These are phyloP conservation scores for Rhynchospora tenuis DNA, from an alignment of 176 grass and related monocot genomes.

Conservation along the genomic window DNA sequence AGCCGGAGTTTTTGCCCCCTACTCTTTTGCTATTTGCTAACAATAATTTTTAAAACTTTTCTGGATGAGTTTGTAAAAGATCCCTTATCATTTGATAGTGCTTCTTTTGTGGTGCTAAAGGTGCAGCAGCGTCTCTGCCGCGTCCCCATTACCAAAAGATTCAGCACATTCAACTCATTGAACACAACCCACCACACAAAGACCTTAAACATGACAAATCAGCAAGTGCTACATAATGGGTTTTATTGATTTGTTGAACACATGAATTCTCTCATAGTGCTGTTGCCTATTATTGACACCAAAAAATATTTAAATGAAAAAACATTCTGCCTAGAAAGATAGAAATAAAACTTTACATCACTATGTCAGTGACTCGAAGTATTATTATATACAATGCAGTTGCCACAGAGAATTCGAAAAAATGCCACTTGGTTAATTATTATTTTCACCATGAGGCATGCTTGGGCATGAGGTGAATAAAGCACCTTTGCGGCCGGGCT, in stretches of 20 bases:
- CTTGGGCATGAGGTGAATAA: conserved; percentile 16
- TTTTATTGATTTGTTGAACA: not conserved
- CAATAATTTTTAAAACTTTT: not conserved
- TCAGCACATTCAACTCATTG: not conserved
- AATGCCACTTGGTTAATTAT: conserved; percentile 1
- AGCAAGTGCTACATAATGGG: not conserved
- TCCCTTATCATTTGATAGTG: not conserved
- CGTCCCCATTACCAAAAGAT: not conserved
- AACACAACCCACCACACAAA: not conserved
- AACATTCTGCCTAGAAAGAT: not conserved
- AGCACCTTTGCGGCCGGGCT: conserved; percentile 25
- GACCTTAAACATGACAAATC: not conserved
- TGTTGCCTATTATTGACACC: not conserved
- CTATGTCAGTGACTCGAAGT: not conserved
- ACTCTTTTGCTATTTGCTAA: too few species aligned
- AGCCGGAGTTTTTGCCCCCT: not conserved
- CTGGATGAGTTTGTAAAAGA: not conserved
- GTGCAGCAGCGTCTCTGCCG: not conserved
- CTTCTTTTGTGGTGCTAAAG: not conserved
- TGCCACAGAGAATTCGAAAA: not conserved
- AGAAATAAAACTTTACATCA: not conserved
- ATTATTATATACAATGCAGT: not conserved
- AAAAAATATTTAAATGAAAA: not conserved
- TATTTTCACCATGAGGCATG: conserved; percentile 6
- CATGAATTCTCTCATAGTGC: too few species aligned